Evolutionary conservation across 352 stramenopile species (phyloP), one percentile per base, ranked within the genome.

Genomic region (Phytopythium ostracodes): DNA sequence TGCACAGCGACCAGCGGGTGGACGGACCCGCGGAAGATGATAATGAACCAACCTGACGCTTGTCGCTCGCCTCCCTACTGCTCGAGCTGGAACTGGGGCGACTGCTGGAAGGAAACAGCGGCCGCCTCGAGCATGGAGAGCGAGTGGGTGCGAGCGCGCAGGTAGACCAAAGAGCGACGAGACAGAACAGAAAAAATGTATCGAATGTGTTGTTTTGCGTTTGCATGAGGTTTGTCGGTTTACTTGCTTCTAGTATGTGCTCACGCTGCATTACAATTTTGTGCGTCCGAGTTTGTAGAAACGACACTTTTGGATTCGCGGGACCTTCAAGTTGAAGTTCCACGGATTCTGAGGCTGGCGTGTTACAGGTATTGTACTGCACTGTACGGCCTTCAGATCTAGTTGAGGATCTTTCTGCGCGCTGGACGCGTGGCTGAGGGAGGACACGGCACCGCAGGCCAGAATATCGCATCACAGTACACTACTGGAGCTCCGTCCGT

Each of bases 1-100:
- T 24, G 42, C 42, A 27, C 1, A 10, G 12, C 7, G 44, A 27
- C 8, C 7, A 22, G 46, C 22, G 4, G 11, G 24, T 14, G 42
- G n/a, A 25, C 50, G 31, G 33, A 25, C 20, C n/a, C 22, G 33
- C 35, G 22, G 25, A 42, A 31, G 53, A 59, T 59, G 53, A 59
- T 59, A 59, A 20, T 59, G 53, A 59, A 59, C 53, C 47, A 20
- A 59, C 53, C 53, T 59, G 53, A 29, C 33, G 33, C 35, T 17
- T 35, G 53, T 35, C 33, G 35, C 35, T 31, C n/a, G n/a, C 20
- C 35, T 9, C 35, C 53, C 10, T 4, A 22, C 20, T 17, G 25
- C 14, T 20, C 12, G 9, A 24, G 47, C 25, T 38, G 14, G 47
- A 9, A 31, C 0, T 15, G 27, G 4, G 2, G 35, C 53, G 22